Conservation (phyloP, 2,329 filamentous ascomycete genomes). For the Hypoxylon rubiginosum region DNA sequence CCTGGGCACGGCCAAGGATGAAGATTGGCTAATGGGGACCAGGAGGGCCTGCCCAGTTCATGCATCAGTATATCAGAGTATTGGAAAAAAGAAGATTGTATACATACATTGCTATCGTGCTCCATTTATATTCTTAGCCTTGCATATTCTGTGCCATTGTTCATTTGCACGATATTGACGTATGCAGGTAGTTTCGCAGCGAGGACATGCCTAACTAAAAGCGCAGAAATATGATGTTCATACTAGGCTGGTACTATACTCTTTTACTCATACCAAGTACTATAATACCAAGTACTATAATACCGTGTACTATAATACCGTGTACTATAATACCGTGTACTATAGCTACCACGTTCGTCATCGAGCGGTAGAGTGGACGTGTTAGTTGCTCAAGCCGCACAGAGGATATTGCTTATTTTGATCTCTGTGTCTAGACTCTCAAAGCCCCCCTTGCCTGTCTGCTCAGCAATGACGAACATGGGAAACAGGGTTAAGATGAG, state of each 20-base stretch:
- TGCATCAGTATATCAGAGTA: constrained; percentile 38
- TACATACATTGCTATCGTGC: constrained; percentile 18
- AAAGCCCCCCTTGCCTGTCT: constrained; percentile 14
- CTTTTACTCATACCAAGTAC: not conserved
- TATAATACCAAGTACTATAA: too few relatives aligned
- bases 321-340: too few relatives aligned
- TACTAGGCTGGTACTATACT: not conserved
- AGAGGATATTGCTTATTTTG: constrained; percentile 21
- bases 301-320: too few relatives aligned
- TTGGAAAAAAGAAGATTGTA: constrained; percentile 34
- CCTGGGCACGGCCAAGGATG: constrained; percentile 23
- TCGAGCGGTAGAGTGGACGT: not conserved
- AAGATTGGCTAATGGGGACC: constrained; percentile 36
- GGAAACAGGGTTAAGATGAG: constrained; percentile 35
- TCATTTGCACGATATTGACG: constrained; percentile 10
- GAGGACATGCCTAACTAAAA: too few relatives aligned
- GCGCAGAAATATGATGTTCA: too few relatives aligned
- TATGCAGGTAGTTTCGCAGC: not conserved
- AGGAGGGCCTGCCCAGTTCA: constrained; percentile 41
- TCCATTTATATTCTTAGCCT: constrained; percentile 39
- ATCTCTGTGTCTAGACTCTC: constrained; percentile 24
- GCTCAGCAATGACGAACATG: constrained; percentile 40
- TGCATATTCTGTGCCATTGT: constrained; percentile 36
- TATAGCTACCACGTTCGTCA: not conserved
- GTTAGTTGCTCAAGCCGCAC: constrained; percentile 4